Percentiles rank a stretch among this genome's conserved stretches.
Conservation (phyloP, 352 stramenopile genomes). For the Phytophthora fragariaefolia region DNA sequence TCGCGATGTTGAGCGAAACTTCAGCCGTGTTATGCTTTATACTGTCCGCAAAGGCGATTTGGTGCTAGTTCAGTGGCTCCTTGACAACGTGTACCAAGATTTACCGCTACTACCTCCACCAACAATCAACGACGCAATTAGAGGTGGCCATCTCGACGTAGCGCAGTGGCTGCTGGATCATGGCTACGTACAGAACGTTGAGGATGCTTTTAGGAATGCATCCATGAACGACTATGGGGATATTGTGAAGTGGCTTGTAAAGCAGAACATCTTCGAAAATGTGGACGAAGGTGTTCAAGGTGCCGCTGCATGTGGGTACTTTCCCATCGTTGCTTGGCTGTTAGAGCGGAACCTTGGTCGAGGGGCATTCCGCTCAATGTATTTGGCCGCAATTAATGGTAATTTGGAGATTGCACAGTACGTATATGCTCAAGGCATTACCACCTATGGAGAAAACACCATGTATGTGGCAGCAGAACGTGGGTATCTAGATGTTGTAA, state of each 20-base stretch:
- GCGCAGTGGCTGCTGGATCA: constrained; percentile 35
- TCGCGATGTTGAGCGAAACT: constrained; percentile 15
- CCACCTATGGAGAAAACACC: constrained; percentile 19
- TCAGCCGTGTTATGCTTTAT: constrained; percentile 29
- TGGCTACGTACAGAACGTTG: constrained; percentile 28
- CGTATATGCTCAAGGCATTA: constrained; percentile 30
- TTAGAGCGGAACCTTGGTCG: constrained; percentile 27
- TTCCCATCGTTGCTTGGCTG: constrained; percentile 24
- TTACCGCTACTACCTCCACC: constrained; percentile 24
- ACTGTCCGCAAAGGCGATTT: constrained; percentile 33
- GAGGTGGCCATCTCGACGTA: constrained; percentile 30
- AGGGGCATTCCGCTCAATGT: constrained; percentile 24
- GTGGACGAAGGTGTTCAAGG: constrained; percentile 31
- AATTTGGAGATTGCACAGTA: constrained; percentile 31
- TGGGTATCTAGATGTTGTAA: constrained; percentile 31
- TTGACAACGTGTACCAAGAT: constrained; percentile 28
- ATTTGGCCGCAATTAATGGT: constrained; percentile 33
- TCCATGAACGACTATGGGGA: constrained; percentile 34
- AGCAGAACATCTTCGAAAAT: constrained; percentile 30
- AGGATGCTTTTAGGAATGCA: constrained; percentile 33
- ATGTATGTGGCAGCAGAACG: constrained; percentile 34
- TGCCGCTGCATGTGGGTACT: constrained; percentile 15
- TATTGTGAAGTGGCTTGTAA: constrained; percentile 41
- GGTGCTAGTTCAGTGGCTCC: constrained; percentile 34
- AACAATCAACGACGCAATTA: constrained; percentile 32